Percentiles rank a stretch among this genome's conserved stretches.
Conservation (phyloP, 179 eudicot genomes). For the Amaranthus tricolor region DNA sequence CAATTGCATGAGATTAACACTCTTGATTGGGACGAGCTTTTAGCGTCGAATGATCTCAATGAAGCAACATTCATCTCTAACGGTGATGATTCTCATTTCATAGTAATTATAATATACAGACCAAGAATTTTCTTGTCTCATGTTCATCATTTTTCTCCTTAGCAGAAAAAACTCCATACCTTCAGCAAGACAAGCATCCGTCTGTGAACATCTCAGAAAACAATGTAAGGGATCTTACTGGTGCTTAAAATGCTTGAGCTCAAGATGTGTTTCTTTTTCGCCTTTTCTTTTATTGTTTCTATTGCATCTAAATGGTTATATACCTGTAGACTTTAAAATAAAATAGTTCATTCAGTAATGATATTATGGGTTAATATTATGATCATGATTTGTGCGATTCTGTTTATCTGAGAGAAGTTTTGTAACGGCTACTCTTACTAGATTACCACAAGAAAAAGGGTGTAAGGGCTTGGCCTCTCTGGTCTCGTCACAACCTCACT, state of each 20-base stretch:
- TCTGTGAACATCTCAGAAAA: slow-evolving; percentile 31
- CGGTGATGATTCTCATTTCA: slow-evolving; percentile 40
- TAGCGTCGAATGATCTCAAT: slow-evolving; percentile 58
- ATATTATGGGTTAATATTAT: not conserved
- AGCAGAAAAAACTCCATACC: slow-evolving; percentile 41
- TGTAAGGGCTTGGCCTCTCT: too few species aligned
- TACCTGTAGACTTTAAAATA: not conserved
- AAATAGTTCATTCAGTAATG: not conserved
- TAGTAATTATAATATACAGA: not conserved
- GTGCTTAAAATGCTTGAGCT: too few species aligned
- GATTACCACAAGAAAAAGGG: too few species aligned
- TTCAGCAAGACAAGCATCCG: slow-evolving; percentile 42
- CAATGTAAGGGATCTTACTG: slow-evolving; percentile 47
- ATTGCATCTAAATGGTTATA: not conserved
- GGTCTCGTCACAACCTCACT: too few species aligned
- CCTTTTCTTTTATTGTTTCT: not conserved
- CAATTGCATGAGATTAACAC: slow-evolving; percentile 86
- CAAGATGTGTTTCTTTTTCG: not conserved
- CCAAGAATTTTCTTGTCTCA: not conserved
- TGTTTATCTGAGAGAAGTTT: not conserved
- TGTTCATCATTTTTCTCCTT: slow-evolving; percentile 10
- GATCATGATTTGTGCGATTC: too few species aligned
- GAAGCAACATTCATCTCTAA: slow-evolving; percentile 34
- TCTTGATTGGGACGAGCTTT: slow-evolving; percentile 94
- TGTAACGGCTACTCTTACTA: not conserved